Evolutionary conservation across 805 yeast species (phyloP), one percentile per base, ranked within the genome.

Genomic region (Debaryomyces tyrocola): DNA sequence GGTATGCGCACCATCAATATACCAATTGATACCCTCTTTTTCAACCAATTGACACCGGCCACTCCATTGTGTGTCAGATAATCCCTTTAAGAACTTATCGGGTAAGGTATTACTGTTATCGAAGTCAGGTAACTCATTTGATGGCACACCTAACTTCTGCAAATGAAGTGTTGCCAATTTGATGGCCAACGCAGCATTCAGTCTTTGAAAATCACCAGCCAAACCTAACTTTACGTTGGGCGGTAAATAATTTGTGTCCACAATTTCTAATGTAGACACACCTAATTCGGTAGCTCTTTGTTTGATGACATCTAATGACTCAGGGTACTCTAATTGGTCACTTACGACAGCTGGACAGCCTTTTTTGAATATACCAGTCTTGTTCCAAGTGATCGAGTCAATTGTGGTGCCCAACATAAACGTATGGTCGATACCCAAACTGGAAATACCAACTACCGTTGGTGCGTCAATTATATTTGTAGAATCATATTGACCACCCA

Each of bases 401-500:
- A 94, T 77, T 0, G 97, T 91, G 52, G 83, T 74, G 6, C 99
- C 99, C 44, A 94, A 73, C 77, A 90, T 83, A 45, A 81, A 74
- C 0, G 90, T 85, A 64, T 94, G 99, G 64, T 94, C 99, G 37
- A 94, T 85, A 0, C 98, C 99, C 49, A 94, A 68, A 5, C 92
- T 78, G 2, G 94, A 72, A 14, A 94, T 85, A 33, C 96, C 99
- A 40, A 96, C 84, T 1, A 83, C 91, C 0, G 87, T 79, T 15
- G 99, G 98, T 37, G 74, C 69, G 37, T 76, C 82, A 41, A 94
- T 80, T 2, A 94, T 79, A 62, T 94, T 94, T 10, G 99, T 94
- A n/a, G 97, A 89, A 65, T 94, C 99, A 59, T 83, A 90, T 61
- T 88, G 95, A 6, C 99, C 99, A 24, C 99, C 99, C 40, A 94